Evolutionary conservation across 345 rosid species (phyloP), one percentile per base, ranked within the genome.

Genomic region (Eucalyptus marginata): DNA sequence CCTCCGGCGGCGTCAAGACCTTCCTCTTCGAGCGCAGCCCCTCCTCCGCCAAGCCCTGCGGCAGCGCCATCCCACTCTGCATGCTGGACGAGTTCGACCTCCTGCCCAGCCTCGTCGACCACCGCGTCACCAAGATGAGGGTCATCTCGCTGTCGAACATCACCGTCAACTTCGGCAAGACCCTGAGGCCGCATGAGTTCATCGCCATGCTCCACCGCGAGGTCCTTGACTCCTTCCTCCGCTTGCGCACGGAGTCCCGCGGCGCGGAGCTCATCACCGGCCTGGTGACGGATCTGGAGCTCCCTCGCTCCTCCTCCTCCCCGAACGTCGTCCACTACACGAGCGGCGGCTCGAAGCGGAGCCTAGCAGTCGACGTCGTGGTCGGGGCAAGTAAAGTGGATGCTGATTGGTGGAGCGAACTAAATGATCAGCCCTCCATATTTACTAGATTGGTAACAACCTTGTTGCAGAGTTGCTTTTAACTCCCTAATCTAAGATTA

Each of bases 171-270:
- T 94, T 95, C 87, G 94, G 97, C 3, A 93, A 95, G 62, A 92
- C 95, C 46, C 91, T 94, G 13, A 90, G 89, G 14, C 88, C 94
- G 10, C 92, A 94, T 64, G 96, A 95, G 89, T 95, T 88, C 89
- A 95, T 95, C 84, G 96, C 95, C 87, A 95, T 95, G 96, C 94
- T 94, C 90, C 95, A 95, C 40, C 94, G 96, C 62, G 95, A 95
- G 59, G 95, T 95, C 31, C 96, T 95, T 52, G 97, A 95, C 86
- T 92, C 94, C 86, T 95, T 94, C 94, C 96, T 95, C 91, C 94
- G 94, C 49, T 87, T 90, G 13, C 94, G 95, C 47, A 95, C 96
- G 47, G 81, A 90, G 31, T 93, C 97, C 85, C 29, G 50, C 88
- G 96, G 96, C 51, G 93, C 96, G 16, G 87, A 79, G 22, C 47